Base-by-base conservation (phyloP, 2,329 filamentous ascomycete genomes). In the Akanthomyces dipterigenus region DNA sequence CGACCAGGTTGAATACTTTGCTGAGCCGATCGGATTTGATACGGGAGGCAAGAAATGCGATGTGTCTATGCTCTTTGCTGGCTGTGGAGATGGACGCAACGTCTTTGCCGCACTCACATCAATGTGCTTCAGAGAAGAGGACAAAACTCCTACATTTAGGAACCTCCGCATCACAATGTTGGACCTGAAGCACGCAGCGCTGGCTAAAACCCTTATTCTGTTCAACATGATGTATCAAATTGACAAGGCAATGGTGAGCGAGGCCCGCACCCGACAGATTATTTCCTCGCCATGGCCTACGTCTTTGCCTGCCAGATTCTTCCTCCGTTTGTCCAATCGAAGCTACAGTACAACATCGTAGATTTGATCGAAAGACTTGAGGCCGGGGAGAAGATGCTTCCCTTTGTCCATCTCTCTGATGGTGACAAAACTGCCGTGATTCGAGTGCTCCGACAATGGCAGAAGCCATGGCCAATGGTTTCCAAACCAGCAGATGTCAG, bases 41-140 rank as follows among this genome's bases (percentile, higher is more conserved):
- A 42, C 14, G 18, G 36, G 16, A 5, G 31, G 3, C 12, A 63
- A 22, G 22, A 43, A n/a, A 11, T 46, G 20, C 38, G 54, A 65
- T 22, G 22, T 69, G 2, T 58, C 64, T 4, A 61, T 67, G 18
- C 57, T 70, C 38, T 65, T 69, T 50, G 67, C 65, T 20, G 65
- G 68, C 24, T 65, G 63, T 55, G 68, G 68, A 12, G 67, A 70
- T 46, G 68, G 62, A 18, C 65, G 65, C 5, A 63, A 69, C 36
- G 36, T 68, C 28, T 67, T 67, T 22, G 14, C 26, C 5, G 64
- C 66, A 7, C 58, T 70, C n/a, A 20, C 55, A 51, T 20, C 20
- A 24, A 26, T 65, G 7, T 12, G 34, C 7, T 2, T 45, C 31
- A 48, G 3, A 6, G 46, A 63, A 36, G n/a, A 3, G 26, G 51